A percentile compares a stretch with the other conserved stretches of the same genome.
Conservation (phyloP, 768 basidiomycete species). For the Lactarius sp. region DNA sequence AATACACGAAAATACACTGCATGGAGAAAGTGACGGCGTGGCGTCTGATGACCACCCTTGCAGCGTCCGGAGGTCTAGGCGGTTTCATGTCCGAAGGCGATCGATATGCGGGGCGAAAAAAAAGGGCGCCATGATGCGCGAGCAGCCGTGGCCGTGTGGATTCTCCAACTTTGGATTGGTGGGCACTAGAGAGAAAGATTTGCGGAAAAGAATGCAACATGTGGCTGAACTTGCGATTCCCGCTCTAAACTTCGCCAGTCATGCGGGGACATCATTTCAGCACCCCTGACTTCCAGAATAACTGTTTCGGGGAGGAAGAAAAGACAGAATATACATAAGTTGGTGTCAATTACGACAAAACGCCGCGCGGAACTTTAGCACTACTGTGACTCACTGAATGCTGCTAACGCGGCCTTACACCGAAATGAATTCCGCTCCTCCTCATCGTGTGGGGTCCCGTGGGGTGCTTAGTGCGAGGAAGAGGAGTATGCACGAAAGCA, state of each 20-base stretch:
- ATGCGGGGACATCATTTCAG: conserved; percentile 4
- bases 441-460: conserved; percentile 21
- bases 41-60: conserved; percentile 14
- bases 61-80: background rate
- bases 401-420: conserved; percentile 22
- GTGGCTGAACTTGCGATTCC: background rate
- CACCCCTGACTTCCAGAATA: conserved; percentile 3
- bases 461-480: conserved; percentile 11
- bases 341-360: conserved; percentile 15
- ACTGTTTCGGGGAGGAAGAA: background rate
- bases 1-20: background rate
- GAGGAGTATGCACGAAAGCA: conserved; percentile 2
- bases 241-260: conserved; percentile 2
- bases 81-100: conserved; percentile 21
- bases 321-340: background rate
- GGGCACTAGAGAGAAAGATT: background rate
- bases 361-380: conserved; percentile 2
- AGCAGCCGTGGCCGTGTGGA: background rate
- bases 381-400: background rate
- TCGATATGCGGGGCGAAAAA: conserved; percentile 8
- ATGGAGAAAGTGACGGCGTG: conserved; percentile 1
- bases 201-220: background rate
- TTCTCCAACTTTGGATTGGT: conserved; percentile 4
- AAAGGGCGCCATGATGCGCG: conserved; percentile 1
- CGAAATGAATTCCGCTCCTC: conserved; percentile 14